These are phyloP conservation scores for Macadamia tetraphylla DNA, from an alignment of 164 flowering plant species.

Conservation along the genomic window DNA sequence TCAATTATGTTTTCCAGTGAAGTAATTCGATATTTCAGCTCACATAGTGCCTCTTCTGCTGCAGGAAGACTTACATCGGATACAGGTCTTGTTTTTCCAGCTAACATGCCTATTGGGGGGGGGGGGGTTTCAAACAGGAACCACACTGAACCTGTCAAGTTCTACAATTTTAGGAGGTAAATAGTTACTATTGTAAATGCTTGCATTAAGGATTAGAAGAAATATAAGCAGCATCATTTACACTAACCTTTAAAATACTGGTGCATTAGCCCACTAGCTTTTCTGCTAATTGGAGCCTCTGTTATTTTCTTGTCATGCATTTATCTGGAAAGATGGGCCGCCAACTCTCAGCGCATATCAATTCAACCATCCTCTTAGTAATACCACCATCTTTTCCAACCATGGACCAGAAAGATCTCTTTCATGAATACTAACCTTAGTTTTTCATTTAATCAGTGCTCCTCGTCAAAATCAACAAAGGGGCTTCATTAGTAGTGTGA, in stretches of 20 bases:
- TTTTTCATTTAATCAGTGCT: slow-evolving; percentile 41
- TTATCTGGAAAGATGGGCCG: background rate
- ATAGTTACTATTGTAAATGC: background rate
- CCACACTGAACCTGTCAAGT: background rate
- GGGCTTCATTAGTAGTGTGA: slow-evolving; percentile 51
- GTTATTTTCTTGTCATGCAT: slow-evolving; percentile 56
- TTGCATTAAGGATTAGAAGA: too few species aligned
- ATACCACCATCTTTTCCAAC: background rate
- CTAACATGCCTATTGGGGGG: slow-evolving; percentile 42
- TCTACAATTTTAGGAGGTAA: background rate
- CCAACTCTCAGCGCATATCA: background rate
- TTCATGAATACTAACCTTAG: slow-evolving; percentile 45
- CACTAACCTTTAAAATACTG: slow-evolving; percentile 66
- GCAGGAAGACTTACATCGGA: slow-evolving; percentile 40
- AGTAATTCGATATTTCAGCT: slow-evolving; percentile 38
- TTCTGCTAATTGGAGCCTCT: slow-evolving; percentile 71
- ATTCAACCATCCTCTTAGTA: background rate
- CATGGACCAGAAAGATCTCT: background rate
- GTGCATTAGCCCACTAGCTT: slow-evolving; percentile 63
- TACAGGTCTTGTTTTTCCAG: slow-evolving; percentile 55
- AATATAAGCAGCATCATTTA: background rate
- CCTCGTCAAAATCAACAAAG: slow-evolving; percentile 52
- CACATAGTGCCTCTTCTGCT: slow-evolving; percentile 74
- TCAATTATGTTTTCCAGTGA: slow-evolving; percentile 53
- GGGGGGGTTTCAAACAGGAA: background rate